phyloP scores from a whole-genome alignment of 2,329 filamentous ascomycete genomes.

The Alternaria sp. region DNA sequence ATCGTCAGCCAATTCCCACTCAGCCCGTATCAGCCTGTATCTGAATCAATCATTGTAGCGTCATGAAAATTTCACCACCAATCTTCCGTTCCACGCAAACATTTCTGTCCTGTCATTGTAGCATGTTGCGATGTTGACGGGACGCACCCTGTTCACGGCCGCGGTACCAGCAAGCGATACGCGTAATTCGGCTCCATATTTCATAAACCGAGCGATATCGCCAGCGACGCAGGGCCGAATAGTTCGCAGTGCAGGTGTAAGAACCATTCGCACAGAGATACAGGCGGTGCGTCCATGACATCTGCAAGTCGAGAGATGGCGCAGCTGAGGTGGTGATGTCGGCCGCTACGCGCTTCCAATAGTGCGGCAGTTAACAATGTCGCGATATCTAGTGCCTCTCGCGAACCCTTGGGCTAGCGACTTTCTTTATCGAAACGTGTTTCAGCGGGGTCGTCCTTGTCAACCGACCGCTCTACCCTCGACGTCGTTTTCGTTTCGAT shows the following conservation, averaged over 20 bases:
- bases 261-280: not conserved
- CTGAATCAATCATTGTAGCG: not conserved
- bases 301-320: not conserved
- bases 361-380: not conserved
- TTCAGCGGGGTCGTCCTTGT: conserved; percentile 1
- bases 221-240: not conserved
- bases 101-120: not conserved
- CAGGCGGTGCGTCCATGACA: not conserved
- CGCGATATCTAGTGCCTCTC: not conserved
- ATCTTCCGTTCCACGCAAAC: not conserved
- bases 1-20: not conserved
- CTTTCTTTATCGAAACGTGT: conserved; percentile 13
- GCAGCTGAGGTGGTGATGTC: not conserved
- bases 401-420: not conserved
- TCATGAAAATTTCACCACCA: not conserved
- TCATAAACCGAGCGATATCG: not conserved
- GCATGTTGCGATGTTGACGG: not conserved
- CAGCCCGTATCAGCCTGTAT: not conserved
- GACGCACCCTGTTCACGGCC: not conserved
- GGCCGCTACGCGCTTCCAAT: not conserved
- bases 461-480: not conserved
- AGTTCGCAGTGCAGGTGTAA: not conserved
- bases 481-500: not conserved
- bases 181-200: conserved; percentile 5
- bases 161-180: conserved; percentile 2